Evolutionary conservation across 441 rosid genomes (phyloP).

Genomic region (Euphorbia schlechtendalii): DNA sequence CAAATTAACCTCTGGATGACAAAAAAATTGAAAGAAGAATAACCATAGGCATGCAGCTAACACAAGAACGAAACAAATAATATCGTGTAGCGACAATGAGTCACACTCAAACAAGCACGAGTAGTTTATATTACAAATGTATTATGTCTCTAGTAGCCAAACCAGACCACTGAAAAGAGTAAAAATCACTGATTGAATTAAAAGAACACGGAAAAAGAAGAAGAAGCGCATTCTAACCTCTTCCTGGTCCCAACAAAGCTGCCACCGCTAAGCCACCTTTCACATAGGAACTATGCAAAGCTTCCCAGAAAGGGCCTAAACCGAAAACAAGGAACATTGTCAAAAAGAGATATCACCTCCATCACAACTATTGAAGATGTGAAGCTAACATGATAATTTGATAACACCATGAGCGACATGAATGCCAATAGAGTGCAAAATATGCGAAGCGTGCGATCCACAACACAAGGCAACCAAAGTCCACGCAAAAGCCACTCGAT

Average conservation of each 20-base stretch:
- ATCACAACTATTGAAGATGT: background rate
- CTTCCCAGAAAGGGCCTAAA: constrained; percentile 60
- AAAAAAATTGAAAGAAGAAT: background rate
- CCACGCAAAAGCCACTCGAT: constrained; percentile 87
- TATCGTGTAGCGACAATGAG: background rate
- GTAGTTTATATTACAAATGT: background rate
- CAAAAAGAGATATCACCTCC: background rate
- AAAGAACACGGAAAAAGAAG: background rate
- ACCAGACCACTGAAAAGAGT: background rate
- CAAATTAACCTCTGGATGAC: no score
- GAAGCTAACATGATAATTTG: no score
- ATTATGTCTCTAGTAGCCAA: background rate
- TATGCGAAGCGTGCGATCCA: constrained; percentile 86
- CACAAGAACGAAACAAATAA: background rate
- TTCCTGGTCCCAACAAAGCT: constrained; percentile 88
- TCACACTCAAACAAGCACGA: background rate
- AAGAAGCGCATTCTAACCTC: constrained; percentile 52
- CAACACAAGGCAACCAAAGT: constrained; percentile 90
- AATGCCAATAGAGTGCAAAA: constrained; percentile 77
- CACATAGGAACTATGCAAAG: constrained; percentile 75
- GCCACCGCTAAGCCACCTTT: constrained; percentile 79
- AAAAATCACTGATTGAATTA: background rate
- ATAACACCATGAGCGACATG: constrained; percentile 71
- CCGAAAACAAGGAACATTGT: background rate
- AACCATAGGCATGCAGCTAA: background rate